Conservation (phyloP, 2,329 filamentous ascomycete genomes). For the Eutypella sp. region DNA sequence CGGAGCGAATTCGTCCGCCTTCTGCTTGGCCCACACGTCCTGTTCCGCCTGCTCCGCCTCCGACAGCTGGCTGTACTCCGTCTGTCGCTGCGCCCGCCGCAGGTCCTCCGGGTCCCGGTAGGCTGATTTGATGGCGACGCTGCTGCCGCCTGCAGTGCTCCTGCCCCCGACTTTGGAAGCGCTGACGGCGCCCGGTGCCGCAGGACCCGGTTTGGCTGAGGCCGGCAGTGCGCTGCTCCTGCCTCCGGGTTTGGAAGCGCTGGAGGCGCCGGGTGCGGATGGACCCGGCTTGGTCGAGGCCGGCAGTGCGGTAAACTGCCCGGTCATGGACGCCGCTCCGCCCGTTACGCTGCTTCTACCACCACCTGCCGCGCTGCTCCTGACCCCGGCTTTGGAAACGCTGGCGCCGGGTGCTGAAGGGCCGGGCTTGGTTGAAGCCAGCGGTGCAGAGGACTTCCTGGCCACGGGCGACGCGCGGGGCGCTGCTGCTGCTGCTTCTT, state of each 20-base stretch:
- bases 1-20: conserved; percentile 11
- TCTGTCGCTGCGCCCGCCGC: conserved; percentile 6
- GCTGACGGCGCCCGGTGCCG: not conserved
- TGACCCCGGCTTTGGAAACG: not conserved
- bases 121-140: conserved; percentile 1
- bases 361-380: not conserved
- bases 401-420: not conserved
- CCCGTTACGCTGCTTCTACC: no score
- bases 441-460: no score
- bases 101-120: conserved; percentile 9
- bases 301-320: no score
- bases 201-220: not conserved
- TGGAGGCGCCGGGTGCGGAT: no score
- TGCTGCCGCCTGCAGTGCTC: conserved; percentile 1
- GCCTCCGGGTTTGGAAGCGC: not conserved
- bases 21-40: conserved; percentile 11
- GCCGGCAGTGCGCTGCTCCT: conserved; percentile 1
- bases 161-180: not conserved
- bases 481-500: no score
- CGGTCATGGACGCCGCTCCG: no score
- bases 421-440: not conserved
- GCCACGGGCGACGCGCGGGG: no score
- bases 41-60: conserved; percentile 3
- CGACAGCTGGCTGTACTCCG: conserved; percentile 5
- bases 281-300: not conserved